Conservation (phyloP, 148 eudicot species). For the Silene conica region DNA sequence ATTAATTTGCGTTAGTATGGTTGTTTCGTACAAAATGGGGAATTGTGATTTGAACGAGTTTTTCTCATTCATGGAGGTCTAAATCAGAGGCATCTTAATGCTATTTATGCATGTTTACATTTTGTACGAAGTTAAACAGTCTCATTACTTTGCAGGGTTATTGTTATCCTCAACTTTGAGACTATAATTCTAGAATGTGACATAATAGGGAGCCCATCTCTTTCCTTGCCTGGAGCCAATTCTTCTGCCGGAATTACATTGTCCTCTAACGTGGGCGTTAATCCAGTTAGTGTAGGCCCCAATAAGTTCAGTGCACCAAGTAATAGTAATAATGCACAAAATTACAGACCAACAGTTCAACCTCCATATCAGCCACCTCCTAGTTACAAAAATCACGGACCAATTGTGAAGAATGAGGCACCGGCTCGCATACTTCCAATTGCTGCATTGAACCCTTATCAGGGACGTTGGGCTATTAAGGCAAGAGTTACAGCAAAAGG, state of each 20-base stretch:
- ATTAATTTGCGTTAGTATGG: neutral
- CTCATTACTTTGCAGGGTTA: conserved; percentile 63
- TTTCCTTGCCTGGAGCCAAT: conserved; percentile 34
- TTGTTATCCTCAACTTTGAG: conserved; percentile 86
- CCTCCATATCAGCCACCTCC: conserved; percentile 95
- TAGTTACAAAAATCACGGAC: conserved; percentile 70
- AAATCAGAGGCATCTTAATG: neutral
- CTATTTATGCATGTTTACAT: neutral
- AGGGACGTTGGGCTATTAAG: conserved; percentile 98
- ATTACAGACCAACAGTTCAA: conserved; percentile 69
- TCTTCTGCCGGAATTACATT: conserved; percentile 36
- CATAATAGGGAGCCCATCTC: conserved; percentile 63
- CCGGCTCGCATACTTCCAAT: conserved; percentile 93
- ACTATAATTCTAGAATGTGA: conserved; percentile 82
- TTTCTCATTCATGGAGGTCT: neutral
- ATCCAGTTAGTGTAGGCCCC: conserved; percentile 24
- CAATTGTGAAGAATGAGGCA: conserved; percentile 95
- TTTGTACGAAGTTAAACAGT: neutral
- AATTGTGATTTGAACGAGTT: neutral
- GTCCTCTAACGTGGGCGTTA: conserved; percentile 24
- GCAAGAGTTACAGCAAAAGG: conserved; percentile 98
- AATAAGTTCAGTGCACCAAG: conserved; percentile 26
- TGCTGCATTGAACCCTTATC: conserved; percentile 93
- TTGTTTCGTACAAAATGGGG: neutral
- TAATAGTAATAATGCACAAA: conserved; percentile 36